Conservation (phyloP, 208 protist species). For the Trypanosoma avium region DNA sequence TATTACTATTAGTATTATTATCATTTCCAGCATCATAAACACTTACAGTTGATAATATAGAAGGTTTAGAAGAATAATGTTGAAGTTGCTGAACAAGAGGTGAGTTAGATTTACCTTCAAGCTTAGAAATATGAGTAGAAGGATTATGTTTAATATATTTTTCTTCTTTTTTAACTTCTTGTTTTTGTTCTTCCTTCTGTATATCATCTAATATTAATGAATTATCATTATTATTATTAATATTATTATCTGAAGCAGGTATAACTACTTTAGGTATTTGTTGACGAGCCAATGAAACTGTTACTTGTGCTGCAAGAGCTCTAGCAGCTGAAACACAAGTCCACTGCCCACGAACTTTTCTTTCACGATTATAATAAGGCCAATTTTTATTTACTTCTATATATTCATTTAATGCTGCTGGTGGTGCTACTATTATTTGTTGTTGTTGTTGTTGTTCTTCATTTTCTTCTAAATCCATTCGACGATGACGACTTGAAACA, state of each 20-base stretch:
- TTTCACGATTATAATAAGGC: conserved; percentile 20
- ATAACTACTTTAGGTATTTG: conserved; percentile 8
- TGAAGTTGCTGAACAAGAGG: conserved; percentile 5
- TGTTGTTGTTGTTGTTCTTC: too few relatives aligned
- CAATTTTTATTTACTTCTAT: too few relatives aligned
- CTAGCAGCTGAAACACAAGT: conserved; percentile 25
- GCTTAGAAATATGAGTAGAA: not conserved
- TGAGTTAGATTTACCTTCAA: not conserved
- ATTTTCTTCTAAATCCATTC: too few relatives aligned
- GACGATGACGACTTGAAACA: too few relatives aligned
- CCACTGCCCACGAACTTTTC: conserved; percentile 26
- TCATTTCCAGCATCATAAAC: not conserved
- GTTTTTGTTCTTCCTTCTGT: not conserved
- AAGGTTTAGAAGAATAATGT: conserved; percentile 5
- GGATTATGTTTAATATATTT: not conserved
- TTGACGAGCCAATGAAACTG: conserved; percentile 14
- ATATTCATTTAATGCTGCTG: too few relatives aligned
- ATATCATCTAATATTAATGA: not conserved
- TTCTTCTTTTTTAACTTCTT: not conserved
- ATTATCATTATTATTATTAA: not conserved
- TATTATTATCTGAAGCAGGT: not conserved
- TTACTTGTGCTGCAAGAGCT: conserved; percentile 25
- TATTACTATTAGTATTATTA: not conserved
- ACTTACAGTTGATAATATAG: not conserved
- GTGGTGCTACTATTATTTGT: too few relatives aligned